Evolutionary conservation across 2,329 filamentous ascomycete genomes (phyloP).

Genomic region (Nannizziopsis arthrosporioides): DNA sequence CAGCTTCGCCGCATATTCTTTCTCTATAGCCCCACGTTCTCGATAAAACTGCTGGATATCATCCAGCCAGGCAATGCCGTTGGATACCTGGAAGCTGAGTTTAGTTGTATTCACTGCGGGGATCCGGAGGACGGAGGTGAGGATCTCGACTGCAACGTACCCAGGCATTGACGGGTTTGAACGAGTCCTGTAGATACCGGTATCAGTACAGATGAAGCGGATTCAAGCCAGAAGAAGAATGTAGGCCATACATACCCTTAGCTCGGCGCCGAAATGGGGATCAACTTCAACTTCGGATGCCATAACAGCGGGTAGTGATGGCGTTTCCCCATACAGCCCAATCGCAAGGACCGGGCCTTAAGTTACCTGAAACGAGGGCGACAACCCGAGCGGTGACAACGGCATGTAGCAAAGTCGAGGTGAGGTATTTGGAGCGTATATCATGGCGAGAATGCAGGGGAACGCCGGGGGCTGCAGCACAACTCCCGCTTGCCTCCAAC

Average conservation of each 20-base stretch:
- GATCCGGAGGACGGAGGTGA: conserved; percentile 15
- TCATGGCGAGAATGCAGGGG: not conserved
- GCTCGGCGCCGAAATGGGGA: conserved; percentile 82
- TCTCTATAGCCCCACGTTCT: conserved; percentile 85
- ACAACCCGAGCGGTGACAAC: not conserved
- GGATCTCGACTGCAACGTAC: conserved; percentile 33
- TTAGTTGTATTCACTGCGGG: conserved; percentile 11
- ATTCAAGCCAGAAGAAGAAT: not conserved
- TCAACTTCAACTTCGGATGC: conserved; percentile 62
- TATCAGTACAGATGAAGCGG: conserved; percentile 9
- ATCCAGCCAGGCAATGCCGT: conserved; percentile 88
- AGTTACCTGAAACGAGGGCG: not conserved
- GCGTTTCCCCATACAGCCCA: conserved; percentile 3
- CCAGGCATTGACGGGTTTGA: conserved; percentile 91
- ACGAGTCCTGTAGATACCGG: conserved; percentile 60
- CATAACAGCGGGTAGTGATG: conserved; percentile 40
- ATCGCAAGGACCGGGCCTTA: not conserved
- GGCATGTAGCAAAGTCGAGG: not conserved
- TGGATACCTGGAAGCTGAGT: conserved; percentile 47
- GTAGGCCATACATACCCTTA: conserved; percentile 51
- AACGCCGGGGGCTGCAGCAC: not conserved
- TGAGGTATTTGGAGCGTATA: not conserved
- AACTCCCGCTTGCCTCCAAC: not conserved
- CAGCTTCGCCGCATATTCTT: conserved; percentile 88
- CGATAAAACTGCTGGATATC: conserved; percentile 97